phyloP scores from a whole-genome alignment of 139 green algal genomes.

The Axilococcus clingmanii region DNA sequence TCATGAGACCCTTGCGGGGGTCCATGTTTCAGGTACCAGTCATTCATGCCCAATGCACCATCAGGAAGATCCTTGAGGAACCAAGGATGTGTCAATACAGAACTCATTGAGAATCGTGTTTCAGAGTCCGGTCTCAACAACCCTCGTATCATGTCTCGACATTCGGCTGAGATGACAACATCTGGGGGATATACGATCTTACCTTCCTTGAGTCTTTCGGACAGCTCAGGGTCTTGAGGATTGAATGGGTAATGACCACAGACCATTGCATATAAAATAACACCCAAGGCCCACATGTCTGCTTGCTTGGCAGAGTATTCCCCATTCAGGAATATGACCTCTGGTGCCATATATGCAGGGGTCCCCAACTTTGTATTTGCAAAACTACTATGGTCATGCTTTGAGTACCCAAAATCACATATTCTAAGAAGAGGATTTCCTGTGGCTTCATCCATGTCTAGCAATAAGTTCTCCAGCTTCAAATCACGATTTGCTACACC shows the following conservation, averaged over 20 bases:
- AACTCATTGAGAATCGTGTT: neutral
- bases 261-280: conserved; percentile 73
- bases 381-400: conserved; percentile 49
- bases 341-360: conserved; percentile 70
- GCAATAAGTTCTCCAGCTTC: conserved; percentile 55
- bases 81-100: neutral
- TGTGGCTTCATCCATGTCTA: conserved; percentile 25
- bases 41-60: neutral
- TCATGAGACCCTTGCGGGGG: no score
- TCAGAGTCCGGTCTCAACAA: neutral
- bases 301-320: conserved; percentile 52
- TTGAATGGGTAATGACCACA: conserved; percentile 83
- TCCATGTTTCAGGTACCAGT: neutral
- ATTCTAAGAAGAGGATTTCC: conserved; percentile 43
- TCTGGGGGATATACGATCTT: neutral
- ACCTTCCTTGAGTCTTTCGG: conserved; percentile 19
- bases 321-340: conserved; percentile 39
- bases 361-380: conserved; percentile 42
- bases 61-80: neutral
- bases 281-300: conserved; percentile 66
- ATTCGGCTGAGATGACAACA: neutral
- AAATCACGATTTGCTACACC: conserved; percentile 50
- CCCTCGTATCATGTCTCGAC: neutral
- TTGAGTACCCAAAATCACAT: conserved; percentile 63
- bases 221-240: conserved; percentile 11